phyloP scores from a whole-genome alignment of 805 yeast species.

The Suhomyces canberraensis region DNA sequence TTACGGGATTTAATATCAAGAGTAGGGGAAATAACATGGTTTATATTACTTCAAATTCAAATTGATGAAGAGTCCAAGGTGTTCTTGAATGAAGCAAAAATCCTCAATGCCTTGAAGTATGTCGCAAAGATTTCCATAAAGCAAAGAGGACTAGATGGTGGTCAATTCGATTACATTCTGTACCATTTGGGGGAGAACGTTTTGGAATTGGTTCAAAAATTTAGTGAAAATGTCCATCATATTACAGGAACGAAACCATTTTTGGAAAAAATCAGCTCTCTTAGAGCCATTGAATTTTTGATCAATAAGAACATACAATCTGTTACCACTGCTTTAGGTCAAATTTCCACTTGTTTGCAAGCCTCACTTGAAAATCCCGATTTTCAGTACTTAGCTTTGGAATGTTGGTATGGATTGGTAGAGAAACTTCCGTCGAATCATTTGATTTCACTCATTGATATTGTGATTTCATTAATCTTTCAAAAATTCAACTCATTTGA shows the following conservation, averaged over 20 bases:
- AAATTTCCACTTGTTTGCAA: conserved; percentile 81
- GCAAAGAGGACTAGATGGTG: conserved; percentile 11
- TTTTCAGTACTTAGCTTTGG: conserved; percentile 58
- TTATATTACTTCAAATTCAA: conserved; percentile 29
- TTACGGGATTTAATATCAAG: conserved; percentile 34
- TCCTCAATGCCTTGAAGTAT: conserved; percentile 42
- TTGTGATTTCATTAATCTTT: conserved; percentile 67
- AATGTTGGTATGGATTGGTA: conserved; percentile 66
- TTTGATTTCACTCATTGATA: conserved; percentile 65
- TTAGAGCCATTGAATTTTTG: conserved; percentile 70
- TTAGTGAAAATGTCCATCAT: conserved; percentile 77
- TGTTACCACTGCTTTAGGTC: conserved; percentile 62
- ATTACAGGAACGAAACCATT: conserved; percentile 68
- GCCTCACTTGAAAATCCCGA: conserved; percentile 65
- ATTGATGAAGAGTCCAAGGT: conserved; percentile 25
- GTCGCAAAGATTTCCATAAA: conserved; percentile 28
- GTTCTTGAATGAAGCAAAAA: conserved; percentile 30
- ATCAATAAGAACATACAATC: conserved; percentile 57
- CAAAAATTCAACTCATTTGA: conserved; percentile 62
- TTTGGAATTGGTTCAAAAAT: conserved; percentile 71
- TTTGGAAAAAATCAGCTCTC: conserved; percentile 65
- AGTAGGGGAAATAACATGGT: conserved; percentile 40
- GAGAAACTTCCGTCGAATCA: conserved; percentile 53
- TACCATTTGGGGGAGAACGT: conserved; percentile 34
- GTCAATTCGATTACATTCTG: conserved; percentile 22